phyloP scores from a whole-genome alignment of 176 grass and related monocot species.

The Panicum miliaceum region DNA sequence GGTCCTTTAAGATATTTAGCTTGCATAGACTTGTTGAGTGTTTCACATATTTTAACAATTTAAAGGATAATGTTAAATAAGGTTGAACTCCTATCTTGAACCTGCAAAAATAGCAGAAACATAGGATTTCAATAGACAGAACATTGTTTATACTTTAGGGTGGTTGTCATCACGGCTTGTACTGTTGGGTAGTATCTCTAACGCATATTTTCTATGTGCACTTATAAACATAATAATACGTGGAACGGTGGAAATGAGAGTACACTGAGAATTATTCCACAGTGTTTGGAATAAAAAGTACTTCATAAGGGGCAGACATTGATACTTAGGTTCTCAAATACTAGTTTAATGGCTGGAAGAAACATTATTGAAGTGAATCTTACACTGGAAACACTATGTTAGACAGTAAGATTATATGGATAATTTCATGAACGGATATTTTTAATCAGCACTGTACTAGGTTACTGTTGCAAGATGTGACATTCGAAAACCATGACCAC shows the following conservation, averaged over 20 bases:
- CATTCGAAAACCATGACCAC: constrained; percentile 15
- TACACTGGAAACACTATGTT: constrained; percentile 9
- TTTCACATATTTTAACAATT: constrained; percentile 11
- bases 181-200: constrained; percentile 25
- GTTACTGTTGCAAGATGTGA: constrained; percentile 20
- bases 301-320: background rate
- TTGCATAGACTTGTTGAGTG: constrained; percentile 13
- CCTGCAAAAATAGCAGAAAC: background rate
- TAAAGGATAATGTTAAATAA: background rate
- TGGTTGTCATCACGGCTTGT: background rate
- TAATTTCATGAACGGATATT: constrained; percentile 23
- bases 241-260: background rate
- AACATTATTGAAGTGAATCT: constrained; percentile 34
- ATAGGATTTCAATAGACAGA: constrained; percentile 9
- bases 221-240: background rate
- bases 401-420: constrained; percentile 13
- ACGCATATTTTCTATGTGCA: background rate
- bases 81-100: constrained; percentile 21
- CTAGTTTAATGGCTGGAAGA: constrained; percentile 22
- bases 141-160: constrained; percentile 9
- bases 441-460: background rate
- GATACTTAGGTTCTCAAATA: constrained; percentile 17
- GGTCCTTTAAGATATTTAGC: constrained; percentile 22
- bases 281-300: constrained; percentile 11
- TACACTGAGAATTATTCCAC: constrained; percentile 9